Evolutionary conservation across 2,329 filamentous ascomycete species (phyloP), one percentile per base, ranked within the genome.

Genomic region (Tetracladium maxilliforme): DNA sequence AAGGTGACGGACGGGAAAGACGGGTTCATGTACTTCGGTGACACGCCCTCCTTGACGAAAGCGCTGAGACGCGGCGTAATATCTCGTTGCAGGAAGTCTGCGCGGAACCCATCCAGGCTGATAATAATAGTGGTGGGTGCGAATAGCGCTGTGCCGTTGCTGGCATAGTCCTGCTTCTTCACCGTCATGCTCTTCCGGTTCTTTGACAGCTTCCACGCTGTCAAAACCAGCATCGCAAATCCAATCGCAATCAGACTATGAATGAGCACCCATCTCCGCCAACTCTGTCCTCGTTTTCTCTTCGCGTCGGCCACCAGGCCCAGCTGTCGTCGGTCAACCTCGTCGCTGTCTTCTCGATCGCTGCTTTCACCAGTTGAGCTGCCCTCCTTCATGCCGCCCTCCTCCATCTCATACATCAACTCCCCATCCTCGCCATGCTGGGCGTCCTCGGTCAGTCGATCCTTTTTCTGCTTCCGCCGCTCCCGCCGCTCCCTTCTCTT

Each of bases 1-100:
- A 98, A 98, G 0, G 90, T 98, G 22, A 98, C 82, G 13, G 82
- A 92, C 0, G 90, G 90, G 37, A 98, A 98, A 19, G 83, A 92
- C 1, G 90, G 90, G 6, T 71, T 64, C 84, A 98, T 94, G 51
- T 87, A 94, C 35, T 72, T 65, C 4, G 90, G 87, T 6, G 86
- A 93, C 8, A 95, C 73, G 16, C 90, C 90, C 35, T 83, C 71
- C 31, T 70, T 66, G 33, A 93, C 61, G 35, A 98, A 42, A 3
- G 72, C 64, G 37, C 72, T 81, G 7, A 98, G 58, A 3, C 76
- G 73, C 1, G 87, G 90, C 2, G 87, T 94, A 16, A 95, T 54
- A 1, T 75, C 77, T 10, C 84, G 73, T 34, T 78, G 69, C 20
- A 98, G 58, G 42, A 94, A 95, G 46, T 95, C 90, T 12, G 90